Percentiles rank a stretch among this genome's conserved stretches.
These are phyloP conservation scores for Vitis hybrid DNA, from an alignment of 177 flowering plant genomes.

Conservation along the genomic window DNA sequence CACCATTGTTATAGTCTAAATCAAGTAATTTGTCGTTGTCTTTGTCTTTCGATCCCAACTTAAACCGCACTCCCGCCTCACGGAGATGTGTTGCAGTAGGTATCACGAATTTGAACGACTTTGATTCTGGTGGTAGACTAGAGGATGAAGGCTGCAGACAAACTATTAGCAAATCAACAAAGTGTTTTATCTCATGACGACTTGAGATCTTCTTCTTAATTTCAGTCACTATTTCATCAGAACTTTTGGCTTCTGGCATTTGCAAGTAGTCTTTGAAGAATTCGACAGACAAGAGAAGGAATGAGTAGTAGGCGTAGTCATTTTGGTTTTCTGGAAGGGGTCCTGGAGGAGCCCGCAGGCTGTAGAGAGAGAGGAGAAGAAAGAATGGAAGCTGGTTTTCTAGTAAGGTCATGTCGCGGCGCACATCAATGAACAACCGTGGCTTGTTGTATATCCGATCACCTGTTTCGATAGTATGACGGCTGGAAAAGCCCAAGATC, in stretches of 20 bases:
- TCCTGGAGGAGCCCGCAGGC: no score
- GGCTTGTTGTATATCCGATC: conserved; percentile 7
- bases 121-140: no score
- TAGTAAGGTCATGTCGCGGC: conserved; percentile 10
- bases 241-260: no score
- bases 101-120: no score
- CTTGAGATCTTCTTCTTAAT: no score
- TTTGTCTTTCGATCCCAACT: not conserved
- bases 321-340: no score
- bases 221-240: no score
- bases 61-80: conserved; percentile 23
- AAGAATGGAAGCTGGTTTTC: conserved; percentile 28
- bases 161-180: conserved; percentile 3
- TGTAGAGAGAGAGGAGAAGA: not conserved
- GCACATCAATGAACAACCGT: not conserved
- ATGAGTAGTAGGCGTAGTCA: no score
- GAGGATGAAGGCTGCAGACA: not conserved
- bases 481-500: not conserved
- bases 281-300: no score
- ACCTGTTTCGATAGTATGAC: not conserved
- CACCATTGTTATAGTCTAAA: conserved; percentile 13
- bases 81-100: conserved; percentile 13
- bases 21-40: conserved; percentile 7
- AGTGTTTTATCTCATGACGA: not conserved
- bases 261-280: no score